Evolutionary conservation across 164 flowering plant genomes (phyloP).

Genomic region (grape (Vitis vinifera)): DNA sequence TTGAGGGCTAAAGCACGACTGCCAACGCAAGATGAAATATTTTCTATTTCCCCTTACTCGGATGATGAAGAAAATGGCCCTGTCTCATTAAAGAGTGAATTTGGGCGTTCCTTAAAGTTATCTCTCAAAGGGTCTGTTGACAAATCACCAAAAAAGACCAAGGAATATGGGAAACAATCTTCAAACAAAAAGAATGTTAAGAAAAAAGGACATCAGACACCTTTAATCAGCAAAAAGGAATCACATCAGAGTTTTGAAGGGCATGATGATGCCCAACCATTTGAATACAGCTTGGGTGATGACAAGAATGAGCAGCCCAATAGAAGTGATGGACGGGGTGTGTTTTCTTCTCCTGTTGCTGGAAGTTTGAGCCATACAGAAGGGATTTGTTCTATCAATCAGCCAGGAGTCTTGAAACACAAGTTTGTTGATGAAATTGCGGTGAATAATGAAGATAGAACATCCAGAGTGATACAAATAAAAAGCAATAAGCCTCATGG

Average conservation of each 20-base stretch:
- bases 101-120: constrained; percentile 70
- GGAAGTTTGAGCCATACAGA: constrained; percentile 35
- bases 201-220: constrained; percentile 50
- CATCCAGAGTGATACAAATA: constrained; percentile 36
- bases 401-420: constrained; percentile 50
- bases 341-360: constrained; percentile 36
- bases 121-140: constrained; percentile 73
- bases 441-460: constrained; percentile 38
- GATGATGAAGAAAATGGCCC: constrained; percentile 90
- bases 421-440: constrained; percentile 51
- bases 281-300: constrained; percentile 36
- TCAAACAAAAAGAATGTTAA: constrained; percentile 52
- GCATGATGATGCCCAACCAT: constrained; percentile 32
- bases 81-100: constrained; percentile 44
- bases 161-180: constrained; percentile 68
- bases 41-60: constrained; percentile 81
- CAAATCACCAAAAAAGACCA: constrained; percentile 60
- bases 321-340: constrained; percentile 32
- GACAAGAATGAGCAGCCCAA: constrained; percentile 40
- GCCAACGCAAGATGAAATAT: constrained; percentile 88
- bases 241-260: constrained; percentile 36
- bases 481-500: constrained; percentile 45
- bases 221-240: constrained; percentile 28
- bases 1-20: constrained; percentile 92
- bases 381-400: constrained; percentile 49